Conservation (phyloP, 805 yeast species). For the Candida ipomoeae region DNA sequence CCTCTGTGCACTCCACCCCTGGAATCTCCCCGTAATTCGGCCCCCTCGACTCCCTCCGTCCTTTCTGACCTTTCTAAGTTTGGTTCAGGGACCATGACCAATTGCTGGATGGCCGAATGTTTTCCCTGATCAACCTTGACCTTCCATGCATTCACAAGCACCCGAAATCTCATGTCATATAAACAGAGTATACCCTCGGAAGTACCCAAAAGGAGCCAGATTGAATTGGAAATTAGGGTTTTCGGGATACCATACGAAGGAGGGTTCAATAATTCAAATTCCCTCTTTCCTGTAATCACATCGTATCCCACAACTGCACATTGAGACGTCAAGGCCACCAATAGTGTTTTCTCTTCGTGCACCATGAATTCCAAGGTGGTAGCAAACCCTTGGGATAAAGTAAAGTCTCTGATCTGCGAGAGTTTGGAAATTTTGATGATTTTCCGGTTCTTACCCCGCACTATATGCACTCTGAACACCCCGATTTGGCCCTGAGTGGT, state of each 20-base stretch:
- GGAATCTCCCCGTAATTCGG: background rate
- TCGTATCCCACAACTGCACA: constrained; percentile 54
- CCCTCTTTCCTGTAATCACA: constrained; percentile 49
- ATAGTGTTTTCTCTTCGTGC: constrained; percentile 35
- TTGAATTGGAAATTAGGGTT: constrained; percentile 46
- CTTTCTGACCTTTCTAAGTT: constrained; percentile 3
- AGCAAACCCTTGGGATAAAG: constrained; percentile 37
- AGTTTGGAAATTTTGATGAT: constrained; percentile 25
- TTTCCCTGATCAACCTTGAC: constrained; percentile 39
- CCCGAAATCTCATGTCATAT: constrained; percentile 75
- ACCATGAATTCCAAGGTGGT: constrained; percentile 40
- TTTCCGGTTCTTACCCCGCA: constrained; percentile 30
- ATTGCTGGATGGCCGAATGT: constrained; percentile 41
- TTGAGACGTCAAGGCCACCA: constrained; percentile 51
- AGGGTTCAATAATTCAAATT: constrained; percentile 47
- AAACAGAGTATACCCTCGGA: constrained; percentile 65
- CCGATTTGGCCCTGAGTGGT: constrained; percentile 45
- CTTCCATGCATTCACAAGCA: constrained; percentile 59
- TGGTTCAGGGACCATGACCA: constrained; percentile 49
- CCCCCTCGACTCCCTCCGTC: background rate
- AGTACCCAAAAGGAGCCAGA: constrained; percentile 76
- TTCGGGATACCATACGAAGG: constrained; percentile 63
- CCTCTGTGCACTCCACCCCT: no score
- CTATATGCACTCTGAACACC: constrained; percentile 33
- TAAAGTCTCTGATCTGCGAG: constrained; percentile 15